Percentiles rank a stretch among this genome's conserved stretches.
phyloP scores from a whole-genome alignment of 768 basidiomycete genomes.

The Kwoniella sp. region DNA sequence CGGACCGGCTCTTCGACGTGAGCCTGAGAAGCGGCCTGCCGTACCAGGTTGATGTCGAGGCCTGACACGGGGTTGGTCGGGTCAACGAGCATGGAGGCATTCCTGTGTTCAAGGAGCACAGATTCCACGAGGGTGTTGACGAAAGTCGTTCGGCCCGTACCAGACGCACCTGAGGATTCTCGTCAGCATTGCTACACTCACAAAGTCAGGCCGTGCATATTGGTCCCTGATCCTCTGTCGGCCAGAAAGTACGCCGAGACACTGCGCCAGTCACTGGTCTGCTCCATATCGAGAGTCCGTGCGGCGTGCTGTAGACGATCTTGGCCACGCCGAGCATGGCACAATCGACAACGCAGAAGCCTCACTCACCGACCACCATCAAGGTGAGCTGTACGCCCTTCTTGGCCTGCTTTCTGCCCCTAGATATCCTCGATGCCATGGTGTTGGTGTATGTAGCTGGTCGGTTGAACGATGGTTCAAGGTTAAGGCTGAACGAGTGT shows the following conservation, averaged over 20 bases:
- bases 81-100: constrained; percentile 30
- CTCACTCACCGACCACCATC: constrained; percentile 86
- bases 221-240: too few relatives aligned
- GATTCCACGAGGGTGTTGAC: constrained; percentile 99
- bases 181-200: too few relatives aligned
- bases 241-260: too few relatives aligned
- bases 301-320: too few relatives aligned
- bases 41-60: constrained; percentile 57
- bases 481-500: too few relatives aligned
- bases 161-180: constrained; percentile 97
- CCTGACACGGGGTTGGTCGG: constrained; percentile 29
- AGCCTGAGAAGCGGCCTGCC: constrained; percentile 67
- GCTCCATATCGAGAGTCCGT: too few relatives aligned
- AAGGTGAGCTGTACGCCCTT: constrained; percentile 98
- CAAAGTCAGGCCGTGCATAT: too few relatives aligned
- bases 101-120: constrained; percentile 79
- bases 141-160: constrained; percentile 95
- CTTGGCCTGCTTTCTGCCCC: constrained; percentile 69
- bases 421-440: constrained; percentile 43
- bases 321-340: too few relatives aligned
- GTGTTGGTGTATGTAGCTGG: too few relatives aligned
- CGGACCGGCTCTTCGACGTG: constrained; percentile 90
- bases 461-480: too few relatives aligned
- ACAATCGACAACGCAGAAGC: too few relatives aligned
- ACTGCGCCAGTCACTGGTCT: too few relatives aligned